Evolutionary conservation across 208 protist species (phyloP).

Genomic region (Trypanosomatidae sp.): DNA sequence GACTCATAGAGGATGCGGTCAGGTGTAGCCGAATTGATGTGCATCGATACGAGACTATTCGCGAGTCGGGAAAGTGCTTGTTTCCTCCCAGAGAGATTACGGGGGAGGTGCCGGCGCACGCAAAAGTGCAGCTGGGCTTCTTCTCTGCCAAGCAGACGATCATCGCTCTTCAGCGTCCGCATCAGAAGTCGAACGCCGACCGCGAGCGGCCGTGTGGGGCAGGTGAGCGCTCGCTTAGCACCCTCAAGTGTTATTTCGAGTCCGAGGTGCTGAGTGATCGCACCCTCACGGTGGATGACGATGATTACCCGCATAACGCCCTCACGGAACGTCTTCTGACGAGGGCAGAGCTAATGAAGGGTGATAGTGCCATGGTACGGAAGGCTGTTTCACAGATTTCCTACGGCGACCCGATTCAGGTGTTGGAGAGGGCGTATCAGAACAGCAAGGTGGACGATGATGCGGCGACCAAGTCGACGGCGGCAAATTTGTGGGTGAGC

Average conservation of each 20-base stretch:
- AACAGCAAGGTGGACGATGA: not conserved
- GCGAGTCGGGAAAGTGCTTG: constrained; percentile 81
- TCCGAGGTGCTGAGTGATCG: constrained; percentile 51
- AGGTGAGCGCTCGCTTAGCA: constrained; percentile 41
- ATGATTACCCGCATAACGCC: constrained; percentile 68
- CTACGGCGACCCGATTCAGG: constrained; percentile 85
- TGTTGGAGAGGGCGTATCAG: constrained; percentile 54
- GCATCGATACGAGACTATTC: constrained; percentile 69
- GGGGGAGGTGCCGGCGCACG: constrained; percentile 41
- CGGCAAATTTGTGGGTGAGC: constrained; percentile 61
- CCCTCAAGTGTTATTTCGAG: constrained; percentile 75
- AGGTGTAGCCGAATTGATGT: constrained; percentile 48
- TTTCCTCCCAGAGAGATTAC: constrained; percentile 52
- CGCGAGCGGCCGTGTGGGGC: constrained; percentile 41
- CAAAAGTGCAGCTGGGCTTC: constrained; percentile 80
- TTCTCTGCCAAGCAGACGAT: constrained; percentile 85
- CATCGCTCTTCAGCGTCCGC: constrained; percentile 32
- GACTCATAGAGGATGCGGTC: constrained; percentile 38
- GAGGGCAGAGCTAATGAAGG: constrained; percentile 32
- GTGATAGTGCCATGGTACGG: constrained; percentile 42
- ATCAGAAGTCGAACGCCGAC: constrained; percentile 29
- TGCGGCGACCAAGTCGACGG: constrained; percentile 26
- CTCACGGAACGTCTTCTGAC: constrained; percentile 53
- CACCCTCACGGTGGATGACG: constrained; percentile 70
- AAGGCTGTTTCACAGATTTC: constrained; percentile 52